These are phyloP conservation scores for Solanum hybrid DNA, from an alignment of 305 asterid genomes.

Conservation along the genomic window DNA sequence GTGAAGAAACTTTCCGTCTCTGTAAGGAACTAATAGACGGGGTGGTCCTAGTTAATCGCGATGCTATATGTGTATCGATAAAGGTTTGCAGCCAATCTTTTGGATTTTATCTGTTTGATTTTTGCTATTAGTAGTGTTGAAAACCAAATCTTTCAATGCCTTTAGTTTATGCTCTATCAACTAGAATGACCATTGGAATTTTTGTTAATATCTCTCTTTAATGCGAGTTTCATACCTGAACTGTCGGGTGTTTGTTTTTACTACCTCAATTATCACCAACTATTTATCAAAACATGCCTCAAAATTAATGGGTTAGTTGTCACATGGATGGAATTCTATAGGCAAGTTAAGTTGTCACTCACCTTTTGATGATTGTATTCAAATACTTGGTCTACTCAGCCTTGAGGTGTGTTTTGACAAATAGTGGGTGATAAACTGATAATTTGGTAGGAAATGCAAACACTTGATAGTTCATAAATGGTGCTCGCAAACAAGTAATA, in stretches of 20 bases:
- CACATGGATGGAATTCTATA: background rate
- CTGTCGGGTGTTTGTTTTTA: background rate
- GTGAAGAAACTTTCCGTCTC: conserved; percentile 72
- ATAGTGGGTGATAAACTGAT: background rate
- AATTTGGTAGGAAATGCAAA: background rate
- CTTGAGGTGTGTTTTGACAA: background rate
- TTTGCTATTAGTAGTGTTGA: background rate
- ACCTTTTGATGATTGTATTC: background rate
- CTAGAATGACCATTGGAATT: background rate
- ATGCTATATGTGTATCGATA: conserved; percentile 92
- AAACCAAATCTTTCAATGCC: background rate
- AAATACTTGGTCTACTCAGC: background rate
- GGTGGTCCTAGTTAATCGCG: conserved; percentile 79
- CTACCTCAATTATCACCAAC: background rate
- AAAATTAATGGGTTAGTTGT: background rate
- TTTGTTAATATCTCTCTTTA: background rate
- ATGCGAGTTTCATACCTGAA: background rate
- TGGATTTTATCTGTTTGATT: background rate
- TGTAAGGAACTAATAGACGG: conserved; percentile 78
- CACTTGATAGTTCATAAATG: background rate
- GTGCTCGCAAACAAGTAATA: background rate
- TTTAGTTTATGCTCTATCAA: background rate
- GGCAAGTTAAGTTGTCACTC: background rate
- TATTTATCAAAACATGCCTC: background rate
- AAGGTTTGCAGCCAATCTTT: conserved; percentile 40